Percentiles rank a stretch among this genome's conserved stretches.
These are phyloP conservation scores for Aspergillus novofumigatus DNA, from an alignment of 2,329 filamentous ascomycete genomes.

Conservation along the genomic window DNA sequence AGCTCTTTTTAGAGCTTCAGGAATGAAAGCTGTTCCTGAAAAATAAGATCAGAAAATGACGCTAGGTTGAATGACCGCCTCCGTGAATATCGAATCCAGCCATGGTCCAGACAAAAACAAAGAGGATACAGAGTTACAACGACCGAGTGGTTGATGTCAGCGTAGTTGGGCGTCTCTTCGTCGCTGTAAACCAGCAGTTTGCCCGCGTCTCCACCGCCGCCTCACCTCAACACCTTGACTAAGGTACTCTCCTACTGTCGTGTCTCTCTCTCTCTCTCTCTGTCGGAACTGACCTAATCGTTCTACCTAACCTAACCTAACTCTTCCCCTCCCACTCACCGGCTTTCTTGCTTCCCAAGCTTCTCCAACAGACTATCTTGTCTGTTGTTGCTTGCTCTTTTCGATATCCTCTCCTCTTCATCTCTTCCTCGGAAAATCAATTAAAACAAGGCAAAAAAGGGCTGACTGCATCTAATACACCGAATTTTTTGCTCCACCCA, in stretches of 20 bases:
- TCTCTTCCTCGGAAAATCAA: background rate
- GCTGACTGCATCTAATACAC: conserved; percentile 7
- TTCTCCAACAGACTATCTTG: conserved; percentile 1
- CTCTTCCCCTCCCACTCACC: conserved; percentile 8
- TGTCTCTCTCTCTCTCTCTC: conserved; percentile 6
- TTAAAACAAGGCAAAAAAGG: background rate
- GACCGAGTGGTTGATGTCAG: conserved; percentile 18
- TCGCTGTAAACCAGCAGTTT: background rate
- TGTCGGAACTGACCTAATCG: background rate
- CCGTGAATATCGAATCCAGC: background rate
- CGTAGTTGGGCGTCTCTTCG: background rate
- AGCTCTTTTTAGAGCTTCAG: background rate
- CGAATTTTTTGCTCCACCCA: conserved; percentile 9
- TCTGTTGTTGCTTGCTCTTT: conserved; percentile 13
- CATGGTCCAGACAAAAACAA: background rate
- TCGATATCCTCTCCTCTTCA: background rate
- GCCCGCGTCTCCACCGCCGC: conserved; percentile 10
- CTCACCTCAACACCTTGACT: conserved; percentile 13
- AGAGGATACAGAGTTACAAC: background rate
- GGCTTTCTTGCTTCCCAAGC: conserved; percentile 3
- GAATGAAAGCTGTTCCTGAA: background rate
- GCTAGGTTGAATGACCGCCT: background rate
- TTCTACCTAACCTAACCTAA: background rate
- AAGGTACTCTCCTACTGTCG: conserved; percentile 7
- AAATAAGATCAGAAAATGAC: background rate